Evolutionary conservation across 1,284 basidiomycete genomes (phyloP), one percentile per base, ranked within the genome.

Genomic region (Tylopilus sp.): DNA sequence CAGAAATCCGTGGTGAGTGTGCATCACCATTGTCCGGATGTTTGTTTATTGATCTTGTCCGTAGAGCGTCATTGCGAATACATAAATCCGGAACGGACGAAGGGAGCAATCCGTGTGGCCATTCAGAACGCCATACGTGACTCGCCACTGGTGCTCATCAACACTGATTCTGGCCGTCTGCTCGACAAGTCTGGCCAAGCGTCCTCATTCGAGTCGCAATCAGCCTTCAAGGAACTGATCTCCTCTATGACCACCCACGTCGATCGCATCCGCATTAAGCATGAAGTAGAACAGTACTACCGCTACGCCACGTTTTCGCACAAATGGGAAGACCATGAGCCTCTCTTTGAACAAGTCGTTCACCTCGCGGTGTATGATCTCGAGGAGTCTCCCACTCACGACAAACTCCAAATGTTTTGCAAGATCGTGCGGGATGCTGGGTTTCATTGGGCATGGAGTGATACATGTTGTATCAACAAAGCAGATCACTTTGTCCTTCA

Each of bases 91-190:
- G 11, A 14, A 9, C 2, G 28, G 24, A 33, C 28, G 5, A 48
- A 15, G 32, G n/a, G 1, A 2, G 10, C 3, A 7, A 40, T 58
- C 1, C 48, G 26, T n/a, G 11, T 1, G 4, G 39, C 37, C 0
- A 15, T 60, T 14, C 35, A 43, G 5, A 26, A 36, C 15, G 9
- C 36, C 9, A 49, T 53, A 4, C 49, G 32, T 25, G 54, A 44
- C 2, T 53, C 25, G 3, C 57, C 57, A 3, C 40, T 15, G 1
- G 40, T 60, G 1, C 58, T 59, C 11, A 47, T 59, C 2, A 40
- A 59, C 17, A 47, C 49, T 7, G 7, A 3, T 3, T 43, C 58
- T 19, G 57, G 57, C 7, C 25, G 39, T 13, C 58, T 60, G 2
- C 35, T 25, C 32, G 4, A 50, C 48, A 47, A 49, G 24, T 28